Conservation (phyloP, 345 rosid genomes). For the Rhizophora apiculata region DNA sequence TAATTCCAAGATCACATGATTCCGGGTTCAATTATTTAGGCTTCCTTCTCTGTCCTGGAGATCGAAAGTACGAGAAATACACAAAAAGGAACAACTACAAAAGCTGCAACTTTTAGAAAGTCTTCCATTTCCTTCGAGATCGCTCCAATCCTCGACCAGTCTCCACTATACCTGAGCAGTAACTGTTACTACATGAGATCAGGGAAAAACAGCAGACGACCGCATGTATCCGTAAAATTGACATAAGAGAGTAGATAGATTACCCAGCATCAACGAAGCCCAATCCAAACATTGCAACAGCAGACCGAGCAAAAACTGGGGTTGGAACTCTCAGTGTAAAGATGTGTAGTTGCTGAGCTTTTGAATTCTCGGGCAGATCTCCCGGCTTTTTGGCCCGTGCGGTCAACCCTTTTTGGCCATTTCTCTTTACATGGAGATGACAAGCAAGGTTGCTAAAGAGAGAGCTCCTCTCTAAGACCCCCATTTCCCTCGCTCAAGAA, state of each 20-base stretch:
- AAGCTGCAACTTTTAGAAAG: constrained; percentile 61
- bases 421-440: constrained; percentile 19
- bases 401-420: constrained; percentile 3
- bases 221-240: background rate
- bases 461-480: constrained; percentile 23
- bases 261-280: constrained; percentile 90
- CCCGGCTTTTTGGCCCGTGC: constrained; percentile 30
- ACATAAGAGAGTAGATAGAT: background rate
- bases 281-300: constrained; percentile 45
- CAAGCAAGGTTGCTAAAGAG: constrained; percentile 15
- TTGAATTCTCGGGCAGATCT: constrained; percentile 28
- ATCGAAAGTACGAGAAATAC: constrained; percentile 43
- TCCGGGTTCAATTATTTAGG: constrained; percentile 8
- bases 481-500: constrained; percentile 22
- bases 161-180: constrained; percentile 69
- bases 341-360: background rate
- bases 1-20: background rate
- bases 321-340: constrained; percentile 13
- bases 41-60: constrained; percentile 29
- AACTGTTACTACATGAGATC: background rate
- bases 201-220: too few relatives aligned
- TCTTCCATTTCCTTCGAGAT: constrained; percentile 66
- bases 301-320: constrained; percentile 36
- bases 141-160: constrained; percentile 93
- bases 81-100: constrained; percentile 66